Evolutionary conservation across 495 filamentous ascomycete genomes (phyloP).

Genomic region (Talaromyces ruber): DNA sequence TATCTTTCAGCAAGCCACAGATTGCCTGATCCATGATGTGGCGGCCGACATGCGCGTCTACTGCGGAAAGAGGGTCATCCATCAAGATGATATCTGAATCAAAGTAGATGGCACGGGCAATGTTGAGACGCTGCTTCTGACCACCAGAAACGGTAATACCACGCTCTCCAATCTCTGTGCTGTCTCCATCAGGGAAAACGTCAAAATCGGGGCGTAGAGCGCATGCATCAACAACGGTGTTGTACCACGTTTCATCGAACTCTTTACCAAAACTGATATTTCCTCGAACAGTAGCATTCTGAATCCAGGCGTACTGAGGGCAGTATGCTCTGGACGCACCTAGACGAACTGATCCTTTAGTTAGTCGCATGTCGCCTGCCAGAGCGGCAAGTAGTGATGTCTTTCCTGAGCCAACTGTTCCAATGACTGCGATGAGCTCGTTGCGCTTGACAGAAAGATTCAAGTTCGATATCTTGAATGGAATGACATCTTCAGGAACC

Average conservation of each 20-base stretch:
- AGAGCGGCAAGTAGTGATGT: slow-evolving; percentile 83
- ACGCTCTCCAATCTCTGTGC: slow-evolving; percentile 52
- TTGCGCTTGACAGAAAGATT: slow-evolving; percentile 66
- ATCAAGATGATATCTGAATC: slow-evolving; percentile 74
- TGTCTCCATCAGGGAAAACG: slow-evolving; percentile 46
- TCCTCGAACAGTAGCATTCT: slow-evolving; percentile 75
- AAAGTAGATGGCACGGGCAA: slow-evolving; percentile 79
- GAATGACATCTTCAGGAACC: slow-evolving; percentile 45
- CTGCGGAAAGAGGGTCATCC: slow-evolving; percentile 76
- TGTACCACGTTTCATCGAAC: slow-evolving; percentile 44
- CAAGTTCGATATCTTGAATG: slow-evolving; percentile 73
- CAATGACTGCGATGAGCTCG: slow-evolving; percentile 86
- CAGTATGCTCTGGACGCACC: slow-evolving; percentile 81
- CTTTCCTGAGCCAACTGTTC: slow-evolving; percentile 85
- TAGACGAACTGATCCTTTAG: slow-evolving; percentile 60
- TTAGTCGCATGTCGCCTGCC: slow-evolving; percentile 89
- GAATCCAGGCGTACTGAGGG: slow-evolving; percentile 96
- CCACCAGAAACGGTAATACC: slow-evolving; percentile 61
- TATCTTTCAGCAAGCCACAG: slow-evolving; percentile 77
- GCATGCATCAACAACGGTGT: slow-evolving; percentile 48
- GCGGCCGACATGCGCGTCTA: slow-evolving; percentile 80
- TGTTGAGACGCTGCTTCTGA: slow-evolving; percentile 61
- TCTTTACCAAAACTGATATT: slow-evolving; percentile 87
- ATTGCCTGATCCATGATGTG: slow-evolving; percentile 97
- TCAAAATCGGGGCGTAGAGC: slow-evolving; percentile 48